Conservation (phyloP, 2,329 filamentous ascomycete species). For the Aspergillus aculeatus region DNA sequence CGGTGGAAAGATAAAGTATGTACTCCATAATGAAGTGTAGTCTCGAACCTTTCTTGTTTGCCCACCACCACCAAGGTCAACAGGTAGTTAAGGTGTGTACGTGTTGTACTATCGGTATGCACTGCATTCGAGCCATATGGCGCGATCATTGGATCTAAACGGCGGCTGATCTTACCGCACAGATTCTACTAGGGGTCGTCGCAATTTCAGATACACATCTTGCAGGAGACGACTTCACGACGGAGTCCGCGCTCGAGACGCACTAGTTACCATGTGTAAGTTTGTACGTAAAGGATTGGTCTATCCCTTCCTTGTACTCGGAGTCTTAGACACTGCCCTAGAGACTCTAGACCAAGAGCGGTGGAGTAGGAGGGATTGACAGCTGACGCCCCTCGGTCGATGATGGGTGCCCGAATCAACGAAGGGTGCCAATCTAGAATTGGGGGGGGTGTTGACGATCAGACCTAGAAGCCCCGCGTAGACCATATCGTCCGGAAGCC, state of each 20-base stretch:
- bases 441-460: neutral
- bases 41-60: conserved; percentile 6
- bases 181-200: conserved; percentile 5
- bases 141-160: conserved; percentile 16
- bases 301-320: conserved; percentile 3
- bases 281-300: conserved; percentile 15
- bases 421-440: neutral
- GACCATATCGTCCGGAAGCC: conserved; percentile 10
- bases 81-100: neutral
- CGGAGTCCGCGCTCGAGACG: neutral
- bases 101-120: neutral
- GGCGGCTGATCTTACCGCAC: conserved; percentile 15
- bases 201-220: neutral
- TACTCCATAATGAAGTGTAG: neutral
- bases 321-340: conserved; percentile 9
- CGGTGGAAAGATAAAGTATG: neutral
- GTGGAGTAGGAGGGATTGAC: conserved; percentile 8
- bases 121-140: conserved; percentile 9
- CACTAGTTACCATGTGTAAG: conserved; percentile 13
- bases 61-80: conserved; percentile 7
- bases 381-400: conserved; percentile 4
- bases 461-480: conserved; percentile 9
- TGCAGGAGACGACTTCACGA: conserved; percentile 5
- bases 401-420: conserved; percentile 17
- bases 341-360: conserved; percentile 11